phyloP scores from a whole-genome alignment of 2,329 filamentous ascomycete species.

The Colletotrichum zoysiae region DNA sequence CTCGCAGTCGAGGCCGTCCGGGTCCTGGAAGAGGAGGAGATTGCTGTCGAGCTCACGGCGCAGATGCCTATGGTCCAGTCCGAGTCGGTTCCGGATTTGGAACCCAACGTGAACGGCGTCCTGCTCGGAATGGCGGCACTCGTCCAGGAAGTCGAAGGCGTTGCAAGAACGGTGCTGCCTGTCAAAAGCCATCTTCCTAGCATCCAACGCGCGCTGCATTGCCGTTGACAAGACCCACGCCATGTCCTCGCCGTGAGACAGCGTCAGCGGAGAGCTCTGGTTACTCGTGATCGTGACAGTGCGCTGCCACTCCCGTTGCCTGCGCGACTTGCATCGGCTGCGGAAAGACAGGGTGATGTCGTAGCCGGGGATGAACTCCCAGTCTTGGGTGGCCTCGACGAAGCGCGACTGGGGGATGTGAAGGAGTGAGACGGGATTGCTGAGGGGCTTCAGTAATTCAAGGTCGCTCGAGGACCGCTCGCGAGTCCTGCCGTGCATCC shows the following conservation, averaged over 20 bases:
- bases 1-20: conserved; percentile 57
- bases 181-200: conserved; percentile 57
- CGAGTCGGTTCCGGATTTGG: conserved; percentile 63
- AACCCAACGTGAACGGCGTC: conserved; percentile 61
- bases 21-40: conserved; percentile 60
- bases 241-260: conserved; percentile 60
- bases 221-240: conserved; percentile 59
- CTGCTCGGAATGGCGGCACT: conserved; percentile 56
- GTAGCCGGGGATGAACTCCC: conserved; percentile 64
- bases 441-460: conserved; percentile 57
- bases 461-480: conserved; percentile 53
- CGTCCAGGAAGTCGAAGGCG: conserved; percentile 52
- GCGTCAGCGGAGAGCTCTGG: conserved; percentile 62
- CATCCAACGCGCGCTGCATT: conserved; percentile 56
- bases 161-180: conserved; percentile 54
- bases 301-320: conserved; percentile 53
- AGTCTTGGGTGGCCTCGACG: conserved; percentile 58
- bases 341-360: conserved; percentile 60
- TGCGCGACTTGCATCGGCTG: conserved; percentile 55
- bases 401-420: conserved; percentile 62
- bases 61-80: conserved; percentile 60
- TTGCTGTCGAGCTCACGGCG: conserved; percentile 58
- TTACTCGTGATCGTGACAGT: conserved; percentile 59
- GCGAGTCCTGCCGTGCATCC: conserved; percentile 58
- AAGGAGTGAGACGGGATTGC: conserved; percentile 58